Base-by-base conservation (phyloP, 2,329 filamentous ascomycete species). In the Cephalotrichum gorgonifer region DNA sequence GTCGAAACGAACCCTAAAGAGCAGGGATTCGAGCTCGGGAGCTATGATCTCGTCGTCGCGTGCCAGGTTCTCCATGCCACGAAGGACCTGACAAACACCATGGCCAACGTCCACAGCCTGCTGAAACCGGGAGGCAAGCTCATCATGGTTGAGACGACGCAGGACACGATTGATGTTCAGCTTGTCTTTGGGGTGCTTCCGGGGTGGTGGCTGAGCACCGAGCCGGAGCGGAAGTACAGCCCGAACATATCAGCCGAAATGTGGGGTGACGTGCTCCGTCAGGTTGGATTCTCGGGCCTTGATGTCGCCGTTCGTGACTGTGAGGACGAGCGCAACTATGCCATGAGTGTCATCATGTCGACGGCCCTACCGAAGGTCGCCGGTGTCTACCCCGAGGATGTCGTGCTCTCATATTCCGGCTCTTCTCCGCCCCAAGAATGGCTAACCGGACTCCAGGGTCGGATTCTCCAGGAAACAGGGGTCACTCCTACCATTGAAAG, bases 11-110 rank as follows among this genome's bases (percentile, higher is more conserved):
- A 41, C 3, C 23, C 50, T 2, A 43, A n/a, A 2, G 31, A 14
- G 8, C 55, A 61, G 27, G 55, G 56, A 1, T 57, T 60, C 26
- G 43, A 52, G 0, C 12, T 15, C 1, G 54, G 26, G 0, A 48
- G 44, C 2, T 60, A 58, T 22, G 58, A 61, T 30, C 20, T 58
- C 0, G 31, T 61, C 11, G 43, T 61, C 26, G 67, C 65, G 0
- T 58, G 55, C 1, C 59, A 55, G 2, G 59, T 60, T 0, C 26
- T 65, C 0, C 63, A 65, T 8, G 62, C 62, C n/a, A n/a, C n/a
- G n/a, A n/a, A n/a, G n/a, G n/a, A n/a, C n/a, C n/a, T n/a, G n/a
- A n/a, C n/a, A n/a, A n/a, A n/a, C n/a, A n/a, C n/a, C n/a, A n/a
- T 38, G 11, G 11, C 15, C 17, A 38, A 58, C 17, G 14, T 56